These are phyloP conservation scores for Schoenoplectus triqueter DNA, from an alignment of 202 grass and related monocot genomes.

Conservation along the genomic window DNA sequence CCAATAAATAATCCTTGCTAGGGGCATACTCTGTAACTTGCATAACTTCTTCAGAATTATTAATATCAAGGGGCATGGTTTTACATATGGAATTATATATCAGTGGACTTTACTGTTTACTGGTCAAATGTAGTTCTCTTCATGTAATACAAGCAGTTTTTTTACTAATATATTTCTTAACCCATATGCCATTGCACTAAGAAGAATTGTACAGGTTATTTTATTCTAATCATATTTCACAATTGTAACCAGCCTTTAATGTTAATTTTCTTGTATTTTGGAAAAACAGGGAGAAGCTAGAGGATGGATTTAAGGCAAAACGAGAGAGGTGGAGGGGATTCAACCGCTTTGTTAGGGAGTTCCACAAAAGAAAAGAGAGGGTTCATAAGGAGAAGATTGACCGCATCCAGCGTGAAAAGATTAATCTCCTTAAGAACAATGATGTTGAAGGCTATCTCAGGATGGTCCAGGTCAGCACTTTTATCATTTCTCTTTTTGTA, in stretches of 20 bases:
- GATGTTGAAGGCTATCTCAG: slow-evolving; percentile 99
- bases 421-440: slow-evolving; percentile 99
- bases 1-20: no score
- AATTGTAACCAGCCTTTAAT: not conserved
- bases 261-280: not conserved
- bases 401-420: slow-evolving; percentile 96
- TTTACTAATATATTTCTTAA: not conserved
- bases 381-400: slow-evolving; percentile 94
- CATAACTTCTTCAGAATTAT: not conserved
- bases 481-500: slow-evolving; percentile 40
- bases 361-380: slow-evolving; percentile 97
- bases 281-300: slow-evolving; percentile 77
- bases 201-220: not conserved
- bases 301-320: slow-evolving; percentile 94
- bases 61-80: not conserved
- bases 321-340: slow-evolving; percentile 88
- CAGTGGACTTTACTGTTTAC: not conserved
- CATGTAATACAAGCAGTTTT: not conserved
- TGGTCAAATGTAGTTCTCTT: not conserved
- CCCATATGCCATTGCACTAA: not conserved
- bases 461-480: slow-evolving; percentile 81
- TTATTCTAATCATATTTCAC: slow-evolving; percentile 1
- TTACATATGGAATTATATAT: slow-evolving; percentile 7
- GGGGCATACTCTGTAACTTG: not conserved
- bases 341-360: slow-evolving; percentile 88